Base-by-base conservation (phyloP, 2,329 filamentous ascomycete genomes). In the Aspergillus sergii region DNA sequence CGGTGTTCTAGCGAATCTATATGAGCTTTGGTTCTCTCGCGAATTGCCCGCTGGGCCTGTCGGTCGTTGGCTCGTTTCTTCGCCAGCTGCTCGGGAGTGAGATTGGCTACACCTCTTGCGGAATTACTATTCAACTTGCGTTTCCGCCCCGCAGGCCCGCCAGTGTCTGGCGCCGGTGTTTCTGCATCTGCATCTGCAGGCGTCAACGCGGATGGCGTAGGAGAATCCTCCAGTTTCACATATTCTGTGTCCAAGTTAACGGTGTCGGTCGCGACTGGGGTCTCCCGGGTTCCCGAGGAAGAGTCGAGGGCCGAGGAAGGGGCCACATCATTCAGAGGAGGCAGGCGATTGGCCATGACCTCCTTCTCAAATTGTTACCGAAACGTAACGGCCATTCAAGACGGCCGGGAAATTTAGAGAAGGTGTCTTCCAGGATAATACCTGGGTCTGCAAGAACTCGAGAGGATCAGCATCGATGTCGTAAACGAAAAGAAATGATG, bases 1-100 rank as follows among this genome's bases (percentile, higher is more conserved):
- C 87, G 85, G 64, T 83, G 84, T 76, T 95, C 91, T 63, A 95
- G 82, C 8, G 79, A 81, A 74, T 94, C 91, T 69, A 95, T 95
- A 76, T 91, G 90, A 62, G 88, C 86, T 79, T 90, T 92, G 32
- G 92, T 95, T 60, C 92, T 87, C 80, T 94, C 91, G 48, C 92
- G 86, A 64, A 96, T 95, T 45, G 91, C 92, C 56, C 92, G 86
- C 76, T 96, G 92, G 34, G 92, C 93, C 77, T 96, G 92, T 62
- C 92, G 89, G 75, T 96, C 92, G 85, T 97, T 97, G 72, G 92
- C 92, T 67, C 94, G 86, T 82, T 97, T 97, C 78, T 93, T 91
- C 34, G 91, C 92, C 63, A 97, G 86, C 79, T 97, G 94, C 65
- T 94, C 91, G 7, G 93, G 91, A 12, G 92, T 96, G 74, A 97